These are phyloP conservation scores for Eragrostis nindensis DNA, from an alignment of 176 grass and related monocot species.

Conservation along the genomic window DNA sequence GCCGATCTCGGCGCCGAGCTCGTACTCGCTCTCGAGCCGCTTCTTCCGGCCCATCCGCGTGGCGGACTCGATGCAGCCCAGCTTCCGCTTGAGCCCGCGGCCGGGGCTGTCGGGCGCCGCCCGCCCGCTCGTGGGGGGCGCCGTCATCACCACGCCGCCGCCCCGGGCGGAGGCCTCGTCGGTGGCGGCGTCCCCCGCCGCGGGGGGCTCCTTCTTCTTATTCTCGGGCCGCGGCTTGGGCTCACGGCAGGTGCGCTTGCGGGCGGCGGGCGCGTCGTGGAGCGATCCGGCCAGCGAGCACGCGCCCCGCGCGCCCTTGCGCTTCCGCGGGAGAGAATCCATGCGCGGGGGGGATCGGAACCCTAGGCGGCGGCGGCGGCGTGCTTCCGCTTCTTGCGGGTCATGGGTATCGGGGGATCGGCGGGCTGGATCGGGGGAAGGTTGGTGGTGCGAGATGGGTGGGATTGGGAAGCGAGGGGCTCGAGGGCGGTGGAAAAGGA, in stretches of 20 bases:
- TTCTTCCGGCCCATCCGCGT: conserved; percentile 83
- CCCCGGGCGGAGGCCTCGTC: conserved; percentile 10
- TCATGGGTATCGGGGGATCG: conserved; percentile 37
- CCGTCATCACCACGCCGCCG: conserved; percentile 48
- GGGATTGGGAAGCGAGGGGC: conserved; percentile 41
- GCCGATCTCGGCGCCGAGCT: conserved; percentile 77
- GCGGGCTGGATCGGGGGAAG: conserved; percentile 23
- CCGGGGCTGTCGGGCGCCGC: conserved; percentile 55
- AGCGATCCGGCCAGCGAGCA: conserved; percentile 56
- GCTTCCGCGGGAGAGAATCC: conserved; percentile 77
- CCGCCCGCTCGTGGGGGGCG: conserved; percentile 51
- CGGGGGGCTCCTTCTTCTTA: conserved; percentile 16
- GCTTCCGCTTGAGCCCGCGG: conserved; percentile 81
- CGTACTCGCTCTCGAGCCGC: conserved; percentile 76
- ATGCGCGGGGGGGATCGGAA: conserved; percentile 28
- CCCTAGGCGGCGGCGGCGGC: conserved; percentile 32
- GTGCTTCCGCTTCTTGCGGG: conserved; percentile 51
- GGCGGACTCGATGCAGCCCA: conserved; percentile 79
- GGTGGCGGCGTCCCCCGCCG: neutral
- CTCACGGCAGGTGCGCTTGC: conserved; percentile 55
- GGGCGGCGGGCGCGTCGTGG: conserved; percentile 43
- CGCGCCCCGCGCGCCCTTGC: conserved; percentile 61
- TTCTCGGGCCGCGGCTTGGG: conserved; percentile 55
- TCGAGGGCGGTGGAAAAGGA: conserved; percentile 23
- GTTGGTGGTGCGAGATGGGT: conserved; percentile 35